phyloP scores from a whole-genome alignment of 1,284 basidiomycete species.

The Coniophora puteana region DNA sequence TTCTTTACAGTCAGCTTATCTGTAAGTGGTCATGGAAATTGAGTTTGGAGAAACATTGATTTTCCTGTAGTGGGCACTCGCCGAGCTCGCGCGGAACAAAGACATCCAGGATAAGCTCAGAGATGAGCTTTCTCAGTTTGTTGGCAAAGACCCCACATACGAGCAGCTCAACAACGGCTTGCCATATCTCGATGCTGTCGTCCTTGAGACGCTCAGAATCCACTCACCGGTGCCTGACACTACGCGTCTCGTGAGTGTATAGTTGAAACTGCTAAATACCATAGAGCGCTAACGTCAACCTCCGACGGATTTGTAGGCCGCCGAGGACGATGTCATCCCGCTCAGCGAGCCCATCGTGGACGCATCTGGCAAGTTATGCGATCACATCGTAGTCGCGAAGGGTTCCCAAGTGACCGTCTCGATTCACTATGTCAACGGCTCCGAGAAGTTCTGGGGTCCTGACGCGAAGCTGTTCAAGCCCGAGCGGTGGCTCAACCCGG shows the following conservation, averaged over 20 bases:
- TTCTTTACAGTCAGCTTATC: constrained; percentile 15
- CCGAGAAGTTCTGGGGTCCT: constrained; percentile 42
- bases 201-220: constrained; percentile 21
- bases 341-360: constrained; percentile 37
- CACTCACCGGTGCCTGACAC: constrained; percentile 11
- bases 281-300: constrained; percentile 15
- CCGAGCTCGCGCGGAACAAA: constrained; percentile 17
- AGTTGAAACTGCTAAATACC: constrained; percentile 10
- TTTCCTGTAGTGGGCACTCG: constrained; percentile 19
- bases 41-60: not conserved
- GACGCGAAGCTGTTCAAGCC: constrained; percentile 29
- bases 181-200: constrained; percentile 33
- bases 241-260: constrained; percentile 23
- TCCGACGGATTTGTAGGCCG: too few species aligned
- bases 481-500: constrained; percentile 9
- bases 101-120: constrained; percentile 36
- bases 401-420: constrained; percentile 41
- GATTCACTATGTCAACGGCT: constrained; percentile 43
- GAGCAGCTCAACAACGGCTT: constrained; percentile 30
- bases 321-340: constrained; percentile 51
- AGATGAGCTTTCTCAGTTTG: constrained; percentile 32
- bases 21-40: constrained; percentile 8
- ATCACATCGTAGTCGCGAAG: constrained; percentile 37
- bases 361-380: constrained; percentile 28
- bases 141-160: constrained; percentile 28